These are phyloP conservation scores for Wickerhamomyces strasburgensis DNA, from an alignment of 805 yeast species.

Conservation along the genomic window DNA sequence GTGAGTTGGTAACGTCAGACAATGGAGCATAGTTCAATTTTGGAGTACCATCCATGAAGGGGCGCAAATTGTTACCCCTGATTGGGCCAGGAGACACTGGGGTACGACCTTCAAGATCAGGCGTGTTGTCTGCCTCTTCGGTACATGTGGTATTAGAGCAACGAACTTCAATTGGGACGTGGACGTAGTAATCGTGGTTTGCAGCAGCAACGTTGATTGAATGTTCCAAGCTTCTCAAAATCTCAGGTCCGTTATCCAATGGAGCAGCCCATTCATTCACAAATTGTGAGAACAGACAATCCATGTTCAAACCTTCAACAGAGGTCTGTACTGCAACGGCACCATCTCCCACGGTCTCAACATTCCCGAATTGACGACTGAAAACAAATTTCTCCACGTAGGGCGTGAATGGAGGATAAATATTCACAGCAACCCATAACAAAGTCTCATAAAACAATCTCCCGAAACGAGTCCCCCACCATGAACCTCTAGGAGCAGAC, in stretches of 20 bases:
- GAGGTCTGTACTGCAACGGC: slow-evolving; percentile 71
- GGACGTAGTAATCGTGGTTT: slow-evolving; percentile 69
- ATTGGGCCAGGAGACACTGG: slow-evolving; percentile 67
- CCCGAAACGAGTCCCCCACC: slow-evolving; percentile 83
- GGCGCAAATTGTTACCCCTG: slow-evolving; percentile 78
- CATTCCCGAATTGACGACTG: slow-evolving; percentile 73
- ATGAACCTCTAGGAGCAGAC: slow-evolving; percentile 62
- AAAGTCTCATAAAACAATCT: slow-evolving; percentile 74
- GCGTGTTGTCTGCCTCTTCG: slow-evolving; percentile 25
- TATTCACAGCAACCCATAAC: slow-evolving; percentile 71
- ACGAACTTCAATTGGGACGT: slow-evolving; percentile 93
- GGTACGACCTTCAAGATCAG: slow-evolving; percentile 49
- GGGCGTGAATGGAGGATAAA: slow-evolving; percentile 77
- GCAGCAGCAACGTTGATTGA: slow-evolving; percentile 57
- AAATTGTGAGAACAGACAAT: slow-evolving; percentile 88
- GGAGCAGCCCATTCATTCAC: slow-evolving; percentile 99
- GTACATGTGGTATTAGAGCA: slow-evolving; percentile 73
- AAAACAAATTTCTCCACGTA: slow-evolving; percentile 81
- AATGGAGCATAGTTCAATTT: slow-evolving; percentile 48
- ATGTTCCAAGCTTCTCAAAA: slow-evolving; percentile 57
- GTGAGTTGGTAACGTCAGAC: slow-evolving; percentile 52
- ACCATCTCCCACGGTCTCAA: slow-evolving; percentile 57
- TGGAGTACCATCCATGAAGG: slow-evolving; percentile 80
- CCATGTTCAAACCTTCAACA: slow-evolving; percentile 89
- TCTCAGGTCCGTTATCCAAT: slow-evolving; percentile 67